These are phyloP conservation scores for Beauveria pseudobassiana DNA, from an alignment of 2,329 filamentous ascomycete species.

Conservation along the genomic window DNA sequence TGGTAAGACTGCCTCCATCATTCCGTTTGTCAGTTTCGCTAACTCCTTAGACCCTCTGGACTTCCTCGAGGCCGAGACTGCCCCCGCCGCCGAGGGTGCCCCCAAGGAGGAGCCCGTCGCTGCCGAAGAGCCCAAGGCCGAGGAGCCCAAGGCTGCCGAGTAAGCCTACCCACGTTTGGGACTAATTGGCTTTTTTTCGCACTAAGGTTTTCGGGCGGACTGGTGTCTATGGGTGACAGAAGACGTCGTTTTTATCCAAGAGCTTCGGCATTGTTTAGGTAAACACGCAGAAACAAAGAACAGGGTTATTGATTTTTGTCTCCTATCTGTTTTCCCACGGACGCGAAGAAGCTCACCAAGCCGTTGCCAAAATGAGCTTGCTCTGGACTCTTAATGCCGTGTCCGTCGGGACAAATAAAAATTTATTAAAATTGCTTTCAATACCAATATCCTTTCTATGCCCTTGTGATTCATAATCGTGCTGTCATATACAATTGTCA, in stretches of 20 bases:
- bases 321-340: conserved; percentile 26
- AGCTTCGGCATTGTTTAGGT: conserved; percentile 42
- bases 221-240: conserved; percentile 59
- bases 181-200: conserved; percentile 21
- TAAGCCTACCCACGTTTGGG: conserved; percentile 33
- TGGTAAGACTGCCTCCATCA: conserved; percentile 47
- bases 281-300: conserved; percentile 33
- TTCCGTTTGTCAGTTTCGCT: not conserved
- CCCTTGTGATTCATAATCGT: not conserved
- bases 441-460: not conserved
- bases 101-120: conserved; percentile 41
- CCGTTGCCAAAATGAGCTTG: conserved; percentile 44
- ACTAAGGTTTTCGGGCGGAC: conserved; percentile 38
- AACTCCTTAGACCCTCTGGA: conserved; percentile 83
- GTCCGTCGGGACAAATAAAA: conserved; percentile 51
- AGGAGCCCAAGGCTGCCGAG: conserved; percentile 64
- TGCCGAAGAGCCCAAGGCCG: conserved; percentile 39
- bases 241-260: conserved; percentile 46
- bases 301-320: conserved; percentile 20
- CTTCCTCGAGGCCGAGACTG: conserved; percentile 90
- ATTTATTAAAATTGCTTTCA: conserved; percentile 37
- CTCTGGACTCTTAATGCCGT: conserved; percentile 47
- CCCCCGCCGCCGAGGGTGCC: conserved; percentile 40
- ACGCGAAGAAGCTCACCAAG: conserved; percentile 33
- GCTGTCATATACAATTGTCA: conserved; percentile 7